Evolutionary conservation across 1,284 basidiomycete species (phyloP).

Genomic region (Volvariella surrecta): DNA sequence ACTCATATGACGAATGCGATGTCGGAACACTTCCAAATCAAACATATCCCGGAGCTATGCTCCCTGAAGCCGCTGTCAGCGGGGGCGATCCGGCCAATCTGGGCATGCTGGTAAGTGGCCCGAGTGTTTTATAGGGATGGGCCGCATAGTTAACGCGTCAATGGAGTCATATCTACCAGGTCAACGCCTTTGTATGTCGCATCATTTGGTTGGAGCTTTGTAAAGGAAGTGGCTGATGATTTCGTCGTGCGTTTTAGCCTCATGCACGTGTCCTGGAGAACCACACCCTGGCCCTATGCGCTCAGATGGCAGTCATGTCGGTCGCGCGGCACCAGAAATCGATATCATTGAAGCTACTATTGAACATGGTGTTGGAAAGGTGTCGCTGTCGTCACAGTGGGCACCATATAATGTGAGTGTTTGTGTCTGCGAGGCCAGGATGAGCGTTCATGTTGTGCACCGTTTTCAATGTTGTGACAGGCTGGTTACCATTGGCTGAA

Average conservation of each 20-base stretch:
- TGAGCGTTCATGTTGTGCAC: neutral
- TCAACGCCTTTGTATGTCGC: constrained; percentile 68
- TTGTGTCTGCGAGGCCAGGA: neutral
- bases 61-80: constrained; percentile 35
- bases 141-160: neutral
- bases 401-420: constrained; percentile 33
- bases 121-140: neutral
- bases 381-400: constrained; percentile 59
- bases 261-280: constrained; percentile 73
- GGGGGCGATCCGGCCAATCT: constrained; percentile 33
- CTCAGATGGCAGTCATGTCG: constrained; percentile 52
- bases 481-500: constrained; percentile 39
- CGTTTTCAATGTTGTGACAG: constrained; percentile 15
- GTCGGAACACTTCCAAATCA: constrained; percentile 81
- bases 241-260: constrained; percentile 20
- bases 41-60: constrained; percentile 46
- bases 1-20: constrained; percentile 72
- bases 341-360: constrained; percentile 71
- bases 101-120: constrained; percentile 27
- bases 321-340: constrained; percentile 81
- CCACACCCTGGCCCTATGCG: constrained; percentile 77
- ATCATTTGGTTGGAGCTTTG: constrained; percentile 39
- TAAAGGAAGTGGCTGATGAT: neutral
- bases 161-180: constrained; percentile 66
- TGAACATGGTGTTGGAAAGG: constrained; percentile 22